Evolutionary conservation across 257 asterid species (phyloP).

Genomic region (Scutellaria barbata): DNA sequence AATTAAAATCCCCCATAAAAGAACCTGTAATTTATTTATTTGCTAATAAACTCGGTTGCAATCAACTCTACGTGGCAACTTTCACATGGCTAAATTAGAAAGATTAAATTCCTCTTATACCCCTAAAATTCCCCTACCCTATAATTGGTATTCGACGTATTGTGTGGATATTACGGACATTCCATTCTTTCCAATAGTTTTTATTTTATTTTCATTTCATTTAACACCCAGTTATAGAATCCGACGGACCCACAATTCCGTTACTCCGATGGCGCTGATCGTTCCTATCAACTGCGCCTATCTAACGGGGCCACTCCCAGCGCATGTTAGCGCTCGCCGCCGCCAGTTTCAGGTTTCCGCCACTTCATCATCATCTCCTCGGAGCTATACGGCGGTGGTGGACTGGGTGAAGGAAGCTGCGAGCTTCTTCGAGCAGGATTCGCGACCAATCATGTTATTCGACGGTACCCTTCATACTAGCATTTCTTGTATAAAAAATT

Average conservation of each 20-base stretch:
- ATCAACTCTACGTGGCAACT: constrained; percentile 29
- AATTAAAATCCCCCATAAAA: too few species aligned
- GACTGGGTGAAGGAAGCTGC: constrained; percentile 77
- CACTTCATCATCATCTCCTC: constrained; percentile 51
- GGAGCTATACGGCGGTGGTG: constrained; percentile 43
- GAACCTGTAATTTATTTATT: too few species aligned
- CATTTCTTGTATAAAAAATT: neutral
- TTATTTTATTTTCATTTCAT: neutral
- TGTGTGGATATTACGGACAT: neutral
- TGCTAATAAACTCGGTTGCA: too few species aligned
- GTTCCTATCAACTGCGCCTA: constrained; percentile 39
- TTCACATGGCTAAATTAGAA: constrained; percentile 3
- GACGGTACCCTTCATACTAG: constrained; percentile 57
- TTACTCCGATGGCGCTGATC: constrained; percentile 55
- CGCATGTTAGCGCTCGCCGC: constrained; percentile 40
- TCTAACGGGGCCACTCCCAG: constrained; percentile 40
- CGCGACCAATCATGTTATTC: constrained; percentile 92
- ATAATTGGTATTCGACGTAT: neutral
- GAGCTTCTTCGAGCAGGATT: constrained; percentile 71
- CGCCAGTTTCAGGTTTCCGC: constrained; percentile 44
- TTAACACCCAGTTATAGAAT: neutral
- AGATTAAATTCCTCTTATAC: neutral
- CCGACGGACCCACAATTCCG: neutral
- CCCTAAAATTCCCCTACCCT: neutral
- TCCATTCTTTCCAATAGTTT: neutral